Conservation (phyloP, 768 basidiomycete species). For the Mycena haematopus region DNA sequence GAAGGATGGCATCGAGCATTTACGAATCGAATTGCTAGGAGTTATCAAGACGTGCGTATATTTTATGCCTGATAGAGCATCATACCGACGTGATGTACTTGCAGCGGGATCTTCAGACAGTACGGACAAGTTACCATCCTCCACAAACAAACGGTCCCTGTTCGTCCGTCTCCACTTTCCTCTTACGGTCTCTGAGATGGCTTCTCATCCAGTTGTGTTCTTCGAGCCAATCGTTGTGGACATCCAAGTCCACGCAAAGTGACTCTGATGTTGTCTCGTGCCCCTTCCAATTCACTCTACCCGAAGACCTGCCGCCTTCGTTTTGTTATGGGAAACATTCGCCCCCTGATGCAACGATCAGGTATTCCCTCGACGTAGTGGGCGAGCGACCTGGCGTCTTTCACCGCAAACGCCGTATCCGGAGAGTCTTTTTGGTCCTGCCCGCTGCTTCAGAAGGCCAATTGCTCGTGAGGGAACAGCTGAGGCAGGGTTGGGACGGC, state of each 20-base stretch:
- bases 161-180: not conserved
- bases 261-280: not conserved
- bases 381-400: constrained; percentile 12
- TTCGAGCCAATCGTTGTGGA: not conserved
- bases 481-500: constrained; percentile 18
- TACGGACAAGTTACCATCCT: not conserved
- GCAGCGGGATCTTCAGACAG: not conserved
- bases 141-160: not conserved
- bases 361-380: constrained; percentile 17
- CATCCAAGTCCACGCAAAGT: too few relatives aligned
- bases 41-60: constrained; percentile 10
- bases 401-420: constrained; percentile 6
- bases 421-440: constrained; percentile 12
- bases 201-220: not conserved
- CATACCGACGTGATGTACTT: not conserved
- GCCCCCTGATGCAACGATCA: not conserved
- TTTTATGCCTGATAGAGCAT: not conserved
- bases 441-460: constrained; percentile 9
- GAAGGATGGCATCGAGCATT: constrained; percentile 4
- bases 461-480: constrained; percentile 5
- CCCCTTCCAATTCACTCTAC: constrained; percentile 21
- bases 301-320: constrained; percentile 13
- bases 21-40: not conserved
- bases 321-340: constrained; percentile 2
- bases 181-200: not conserved